Evolutionary conservation across 164 flowering plant genomes (phyloP).

Genomic region (Macadamia tetraphylla): DNA sequence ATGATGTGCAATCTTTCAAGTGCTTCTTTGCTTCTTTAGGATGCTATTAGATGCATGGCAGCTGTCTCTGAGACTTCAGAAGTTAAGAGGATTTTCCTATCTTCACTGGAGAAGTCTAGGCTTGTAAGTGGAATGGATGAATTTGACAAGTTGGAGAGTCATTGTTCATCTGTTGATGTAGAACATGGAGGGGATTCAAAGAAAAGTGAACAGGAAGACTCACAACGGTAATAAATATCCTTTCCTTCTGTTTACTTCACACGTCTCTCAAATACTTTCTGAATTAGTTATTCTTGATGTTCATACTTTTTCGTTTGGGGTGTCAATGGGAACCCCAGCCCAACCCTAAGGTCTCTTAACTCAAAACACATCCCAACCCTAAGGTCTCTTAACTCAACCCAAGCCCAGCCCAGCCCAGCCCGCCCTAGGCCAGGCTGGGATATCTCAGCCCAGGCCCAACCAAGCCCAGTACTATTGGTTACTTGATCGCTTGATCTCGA

Average conservation of each 20-base stretch:
- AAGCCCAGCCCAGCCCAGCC: too few species aligned
- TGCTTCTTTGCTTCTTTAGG: slow-evolving; percentile 34
- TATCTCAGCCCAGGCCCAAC: too few species aligned
- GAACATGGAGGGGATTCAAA: slow-evolving; percentile 13
- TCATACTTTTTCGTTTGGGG: too few species aligned
- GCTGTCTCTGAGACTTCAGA: slow-evolving; percentile 57
- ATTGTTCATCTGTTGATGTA: slow-evolving; percentile 16
- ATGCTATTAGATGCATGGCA: slow-evolving; percentile 70
- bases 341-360: too few species aligned
- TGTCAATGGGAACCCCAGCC: too few species aligned
- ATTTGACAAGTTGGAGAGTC: slow-evolving; percentile 20
- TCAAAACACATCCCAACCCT: too few species aligned
- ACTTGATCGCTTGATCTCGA: too few species aligned
- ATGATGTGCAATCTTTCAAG: background rate
- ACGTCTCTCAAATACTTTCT: background rate
- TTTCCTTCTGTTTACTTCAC: background rate
- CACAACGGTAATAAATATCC: slow-evolving; percentile 30
- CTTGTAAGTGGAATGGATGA: slow-evolving; percentile 21
- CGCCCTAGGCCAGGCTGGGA: too few species aligned
- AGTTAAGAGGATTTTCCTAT: slow-evolving; percentile 45
- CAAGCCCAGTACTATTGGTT: too few species aligned
- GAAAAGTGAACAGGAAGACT: slow-evolving; percentile 11
- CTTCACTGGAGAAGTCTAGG: slow-evolving; percentile 42
- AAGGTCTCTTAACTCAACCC: too few species aligned
- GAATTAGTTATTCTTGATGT: background rate